Base-by-base conservation (phyloP, 2,329 filamentous ascomycete species). In the Alternaria brassicae region DNA sequence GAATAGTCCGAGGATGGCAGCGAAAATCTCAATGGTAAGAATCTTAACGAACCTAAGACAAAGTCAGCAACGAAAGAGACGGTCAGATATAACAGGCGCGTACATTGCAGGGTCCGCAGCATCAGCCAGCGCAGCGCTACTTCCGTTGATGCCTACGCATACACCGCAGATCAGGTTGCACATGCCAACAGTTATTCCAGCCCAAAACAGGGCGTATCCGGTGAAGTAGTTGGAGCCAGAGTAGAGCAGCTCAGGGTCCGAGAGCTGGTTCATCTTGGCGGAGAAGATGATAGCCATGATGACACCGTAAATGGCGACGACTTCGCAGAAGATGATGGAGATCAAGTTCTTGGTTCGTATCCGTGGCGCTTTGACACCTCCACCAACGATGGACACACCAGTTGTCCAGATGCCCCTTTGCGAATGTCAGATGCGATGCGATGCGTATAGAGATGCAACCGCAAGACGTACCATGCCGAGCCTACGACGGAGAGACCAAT, bases 261-360 rank as follows among this genome's bases (percentile, higher is more conserved):
- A 85, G 28, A 95, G 85, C 56, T 85, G 79, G 70, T 86, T 85
- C 71, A 99, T 82, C 81, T 97, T 96, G 62, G 93, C 86, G 42
- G 93, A 96, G 83, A 98, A 98, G 73, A 99, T 91, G 78, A 99
- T 99, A 72, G 93, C 91, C 93, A 99, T 99, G 82, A 99, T 99
- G 81, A 99, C 94, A 73, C 96, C 96, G 85, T 99, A 99, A 80
- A 99, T 99, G 80, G 95, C 95, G 74, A 99, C 95, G 76, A 99
- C 95, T 83, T 99, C 95, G 84, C 95, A 99, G 83, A 99, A 99
- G 82, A 99, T 98, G 81, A 99, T 99, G 73, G 94, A 98, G 79
- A 99, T 98, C 76, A 99, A 82, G 85, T 99, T 99, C 89, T 99
- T 99, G 65, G 95, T 99, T 79, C 95, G 92, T 81, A 99, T 99